These are phyloP conservation scores for Candida tallmaniae DNA, from an alignment of 805 yeast genomes.

Conservation along the genomic window DNA sequence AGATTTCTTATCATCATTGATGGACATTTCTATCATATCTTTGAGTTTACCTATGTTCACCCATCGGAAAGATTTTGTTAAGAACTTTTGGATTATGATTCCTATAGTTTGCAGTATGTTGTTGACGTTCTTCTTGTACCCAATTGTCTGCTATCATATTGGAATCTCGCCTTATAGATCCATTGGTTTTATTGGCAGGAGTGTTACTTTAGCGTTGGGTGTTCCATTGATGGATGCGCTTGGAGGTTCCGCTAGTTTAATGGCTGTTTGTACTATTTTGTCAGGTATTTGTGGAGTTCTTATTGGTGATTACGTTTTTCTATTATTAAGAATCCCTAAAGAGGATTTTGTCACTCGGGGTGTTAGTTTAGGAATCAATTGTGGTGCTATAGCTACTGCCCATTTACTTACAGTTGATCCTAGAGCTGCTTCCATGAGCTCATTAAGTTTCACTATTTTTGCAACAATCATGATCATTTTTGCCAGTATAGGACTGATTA, in stretches of 20 bases:
- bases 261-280: slow-evolving; percentile 75
- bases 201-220: slow-evolving; percentile 76
- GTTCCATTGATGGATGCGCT: slow-evolving; percentile 66
- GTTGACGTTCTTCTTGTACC: slow-evolving; percentile 63
- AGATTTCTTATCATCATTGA: slow-evolving; percentile 61
- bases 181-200: slow-evolving; percentile 73
- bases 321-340: slow-evolving; percentile 48
- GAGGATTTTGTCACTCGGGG: slow-evolving; percentile 75
- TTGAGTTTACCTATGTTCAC: slow-evolving; percentile 74
- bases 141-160: slow-evolving; percentile 59
- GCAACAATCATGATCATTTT: slow-evolving; percentile 71
- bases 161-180: slow-evolving; percentile 60
- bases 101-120: slow-evolving; percentile 55
- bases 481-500: slow-evolving; percentile 48
- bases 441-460: slow-evolving; percentile 64
- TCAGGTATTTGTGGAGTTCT: slow-evolving; percentile 75
- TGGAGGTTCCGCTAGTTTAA: slow-evolving; percentile 64
- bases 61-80: slow-evolving; percentile 57
- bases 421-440: slow-evolving; percentile 75
- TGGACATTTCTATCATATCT: slow-evolving; percentile 76
- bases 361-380: slow-evolving; percentile 68
- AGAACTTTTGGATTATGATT: slow-evolving; percentile 56
- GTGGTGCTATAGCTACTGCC: slow-evolving; percentile 83
- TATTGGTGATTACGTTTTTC: slow-evolving; percentile 50
- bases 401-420: slow-evolving; percentile 66